These are phyloP conservation scores for Marasmius tenuissimus DNA, from an alignment of 1,284 basidiomycete genomes.

Conservation along the genomic window DNA sequence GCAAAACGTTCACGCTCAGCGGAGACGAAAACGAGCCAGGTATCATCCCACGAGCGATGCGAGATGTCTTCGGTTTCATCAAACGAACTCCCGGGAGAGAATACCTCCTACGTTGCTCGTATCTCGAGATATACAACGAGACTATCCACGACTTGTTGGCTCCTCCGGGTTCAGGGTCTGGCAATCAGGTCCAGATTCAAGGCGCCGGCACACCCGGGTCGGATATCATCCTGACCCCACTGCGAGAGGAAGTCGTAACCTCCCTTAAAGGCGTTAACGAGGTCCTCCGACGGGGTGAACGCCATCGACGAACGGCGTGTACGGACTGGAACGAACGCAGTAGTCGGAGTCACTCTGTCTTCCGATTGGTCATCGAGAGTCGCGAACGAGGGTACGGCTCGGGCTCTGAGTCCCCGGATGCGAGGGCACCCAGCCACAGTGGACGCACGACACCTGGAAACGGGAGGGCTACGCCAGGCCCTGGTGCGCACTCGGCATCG, in stretches of 20 bases:
- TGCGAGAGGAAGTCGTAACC: slow-evolving; percentile 91
- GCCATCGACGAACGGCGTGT: slow-evolving; percentile 86
- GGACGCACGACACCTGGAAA: slow-evolving; percentile 1
- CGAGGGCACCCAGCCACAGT: background rate
- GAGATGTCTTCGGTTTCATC: slow-evolving; percentile 80
- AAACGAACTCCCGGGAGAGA: slow-evolving; percentile 75
- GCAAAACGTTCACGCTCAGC: slow-evolving; percentile 91
- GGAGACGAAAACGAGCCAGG: slow-evolving; percentile 87
- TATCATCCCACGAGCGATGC: slow-evolving; percentile 92
- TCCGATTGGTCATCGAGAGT: slow-evolving; percentile 85
- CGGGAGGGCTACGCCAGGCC: slow-evolving; percentile 6
- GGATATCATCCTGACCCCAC: slow-evolving; percentile 66
- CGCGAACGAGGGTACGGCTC: slow-evolving; percentile 54
- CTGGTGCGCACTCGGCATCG: slow-evolving; percentile 48
- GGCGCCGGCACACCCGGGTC: slow-evolving; percentile 52
- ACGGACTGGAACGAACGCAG: slow-evolving; percentile 98
- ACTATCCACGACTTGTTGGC: slow-evolving; percentile 85
- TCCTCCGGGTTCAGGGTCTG: slow-evolving; percentile 53
- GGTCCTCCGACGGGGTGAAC: slow-evolving; percentile 84
- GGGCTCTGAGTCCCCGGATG: background rate
- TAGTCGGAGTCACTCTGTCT: slow-evolving; percentile 91
- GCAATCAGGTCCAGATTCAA: slow-evolving; percentile 71
- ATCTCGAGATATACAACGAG: slow-evolving; percentile 98
- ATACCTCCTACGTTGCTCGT: slow-evolving; percentile 91
- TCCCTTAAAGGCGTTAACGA: slow-evolving; percentile 84